Percentiles rank a stretch among this genome's conserved stretches.
Evolutionary conservation across 371 early-diverging fungal genomes (phyloP).

Genomic region (Nosema muscidifuracis): DNA sequence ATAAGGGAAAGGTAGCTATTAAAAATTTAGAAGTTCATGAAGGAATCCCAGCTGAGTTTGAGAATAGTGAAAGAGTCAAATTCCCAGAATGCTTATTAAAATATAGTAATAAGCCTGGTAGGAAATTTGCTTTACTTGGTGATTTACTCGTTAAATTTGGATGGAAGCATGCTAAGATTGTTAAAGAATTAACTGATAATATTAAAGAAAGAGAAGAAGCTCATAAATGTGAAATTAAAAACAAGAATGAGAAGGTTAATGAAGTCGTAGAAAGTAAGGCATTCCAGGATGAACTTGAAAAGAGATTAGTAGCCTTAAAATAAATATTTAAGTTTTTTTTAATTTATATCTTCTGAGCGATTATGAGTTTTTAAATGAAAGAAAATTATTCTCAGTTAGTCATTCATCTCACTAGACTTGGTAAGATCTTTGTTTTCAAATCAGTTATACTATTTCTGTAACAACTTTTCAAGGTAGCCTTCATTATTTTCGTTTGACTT

Average conservation of each 20-base stretch:
- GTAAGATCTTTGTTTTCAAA: no score
- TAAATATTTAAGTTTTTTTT: constrained; percentile 20
- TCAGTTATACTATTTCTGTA: no score
- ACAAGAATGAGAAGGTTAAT: constrained; percentile 19
- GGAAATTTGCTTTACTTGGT: constrained; percentile 86
- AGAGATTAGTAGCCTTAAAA: constrained; percentile 46
- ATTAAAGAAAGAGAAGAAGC: constrained; percentile 42
- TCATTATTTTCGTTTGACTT: no score
- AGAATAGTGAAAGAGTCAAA: constrained; percentile 84
- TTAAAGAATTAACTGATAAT: constrained; percentile 28
- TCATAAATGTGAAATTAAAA: constrained; percentile 5
- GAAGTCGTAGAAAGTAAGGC: constrained; percentile 15
- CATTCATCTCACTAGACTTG: no score
- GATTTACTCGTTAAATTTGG: constrained; percentile 89
- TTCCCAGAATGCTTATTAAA: constrained; percentile 90
- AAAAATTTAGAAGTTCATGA: constrained; percentile 94
- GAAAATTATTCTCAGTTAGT: no score
- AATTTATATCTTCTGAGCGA: neutral
- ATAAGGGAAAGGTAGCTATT: constrained; percentile 90
- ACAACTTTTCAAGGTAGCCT: no score
- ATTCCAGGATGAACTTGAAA: constrained; percentile 42
- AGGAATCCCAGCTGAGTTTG: constrained; percentile 93
- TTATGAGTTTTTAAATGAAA: neutral
- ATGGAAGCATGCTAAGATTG: constrained; percentile 82
- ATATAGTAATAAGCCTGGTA: constrained; percentile 83